phyloP scores from a whole-genome alignment of 805 yeast genomes.

The Brettanomyces nanus region DNA sequence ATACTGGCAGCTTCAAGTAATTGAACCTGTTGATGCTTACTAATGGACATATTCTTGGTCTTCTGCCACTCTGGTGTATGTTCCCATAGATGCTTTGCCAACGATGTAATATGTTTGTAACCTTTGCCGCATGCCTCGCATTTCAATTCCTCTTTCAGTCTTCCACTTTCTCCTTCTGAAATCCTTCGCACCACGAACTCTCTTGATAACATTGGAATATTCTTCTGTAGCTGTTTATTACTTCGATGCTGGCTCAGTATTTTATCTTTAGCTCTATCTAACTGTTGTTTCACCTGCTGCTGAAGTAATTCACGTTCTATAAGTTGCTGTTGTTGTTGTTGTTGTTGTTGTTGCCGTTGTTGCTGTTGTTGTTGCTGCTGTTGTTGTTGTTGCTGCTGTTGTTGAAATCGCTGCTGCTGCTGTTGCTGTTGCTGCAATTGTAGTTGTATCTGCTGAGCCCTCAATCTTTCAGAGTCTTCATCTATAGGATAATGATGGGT shows the following conservation, averaged over 20 bases:
- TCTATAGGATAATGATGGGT: conserved; percentile 12
- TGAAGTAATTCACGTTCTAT: conserved; percentile 1
- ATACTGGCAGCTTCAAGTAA: conserved; percentile 72
- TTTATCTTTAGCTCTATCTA: conserved; percentile 4
- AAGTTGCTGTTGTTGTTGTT: not conserved
- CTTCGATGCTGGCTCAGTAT: conserved; percentile 23
- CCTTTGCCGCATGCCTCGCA: conserved; percentile 93
- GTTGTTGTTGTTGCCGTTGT: conserved; percentile 4
- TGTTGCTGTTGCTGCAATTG: conserved; percentile 2
- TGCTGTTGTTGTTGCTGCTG: conserved; percentile 5
- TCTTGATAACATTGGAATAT: conserved; percentile 35
- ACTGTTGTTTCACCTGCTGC: conserved; percentile 1
- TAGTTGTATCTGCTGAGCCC: conserved; percentile 4
- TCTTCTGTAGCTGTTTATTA: conserved; percentile 18
- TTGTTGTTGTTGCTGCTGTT: not conserved
- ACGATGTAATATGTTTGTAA: conserved; percentile 79
- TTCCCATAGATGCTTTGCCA: conserved; percentile 88
- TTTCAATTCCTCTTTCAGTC: conserved; percentile 73
- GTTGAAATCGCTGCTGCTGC: conserved; percentile 2
- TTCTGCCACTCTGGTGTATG: conserved; percentile 93
- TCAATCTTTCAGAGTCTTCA: conserved; percentile 8
- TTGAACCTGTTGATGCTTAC: conserved; percentile 87
- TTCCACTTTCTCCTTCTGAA: conserved; percentile 79
- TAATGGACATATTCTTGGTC: conserved; percentile 69
- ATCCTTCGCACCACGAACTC: conserved; percentile 78